phyloP scores from a whole-genome alignment of 441 rosid genomes.

The Syzygium malaccense region DNA sequence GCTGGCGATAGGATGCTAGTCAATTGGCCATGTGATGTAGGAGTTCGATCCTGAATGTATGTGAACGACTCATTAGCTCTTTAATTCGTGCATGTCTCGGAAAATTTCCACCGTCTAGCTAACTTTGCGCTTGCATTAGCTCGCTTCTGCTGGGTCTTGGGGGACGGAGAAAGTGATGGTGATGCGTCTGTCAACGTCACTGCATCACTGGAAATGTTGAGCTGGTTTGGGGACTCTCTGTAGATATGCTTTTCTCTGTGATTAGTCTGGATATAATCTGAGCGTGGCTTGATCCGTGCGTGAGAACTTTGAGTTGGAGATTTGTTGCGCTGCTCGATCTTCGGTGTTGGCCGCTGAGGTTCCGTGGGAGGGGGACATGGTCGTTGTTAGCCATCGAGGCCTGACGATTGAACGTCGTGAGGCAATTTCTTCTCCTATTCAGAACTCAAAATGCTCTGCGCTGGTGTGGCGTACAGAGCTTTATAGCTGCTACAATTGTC shows the following conservation, averaged over 20 bases:
- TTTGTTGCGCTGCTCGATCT: not conserved
- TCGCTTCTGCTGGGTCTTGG: not conserved
- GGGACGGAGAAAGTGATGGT: not conserved
- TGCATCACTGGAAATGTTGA: not conserved
- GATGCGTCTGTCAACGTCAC: not conserved
- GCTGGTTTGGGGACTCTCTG: not conserved
- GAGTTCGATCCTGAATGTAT: not conserved
- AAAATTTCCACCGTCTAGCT: not conserved
- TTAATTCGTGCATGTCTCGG: not conserved
- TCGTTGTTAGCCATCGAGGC: not conserved
- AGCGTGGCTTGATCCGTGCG: not conserved
- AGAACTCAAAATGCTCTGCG: not conserved
- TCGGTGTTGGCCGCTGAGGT: fast-evolving
- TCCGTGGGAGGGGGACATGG: not conserved
- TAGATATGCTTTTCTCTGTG: not conserved
- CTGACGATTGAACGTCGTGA: not conserved
- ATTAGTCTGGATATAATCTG: not conserved
- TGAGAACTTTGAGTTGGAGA: not conserved
- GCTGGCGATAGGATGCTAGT: not conserved
- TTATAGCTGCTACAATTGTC: not conserved
- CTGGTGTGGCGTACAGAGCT: not conserved
- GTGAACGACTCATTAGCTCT: not conserved
- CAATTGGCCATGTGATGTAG: not conserved
- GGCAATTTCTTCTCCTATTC: not conserved
- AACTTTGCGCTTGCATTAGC: not conserved